Evolutionary conservation across 495 filamentous ascomycete genomes (phyloP), one percentile per base, ranked within the genome.

Genomic region (Penicillium mononematosum): DNA sequence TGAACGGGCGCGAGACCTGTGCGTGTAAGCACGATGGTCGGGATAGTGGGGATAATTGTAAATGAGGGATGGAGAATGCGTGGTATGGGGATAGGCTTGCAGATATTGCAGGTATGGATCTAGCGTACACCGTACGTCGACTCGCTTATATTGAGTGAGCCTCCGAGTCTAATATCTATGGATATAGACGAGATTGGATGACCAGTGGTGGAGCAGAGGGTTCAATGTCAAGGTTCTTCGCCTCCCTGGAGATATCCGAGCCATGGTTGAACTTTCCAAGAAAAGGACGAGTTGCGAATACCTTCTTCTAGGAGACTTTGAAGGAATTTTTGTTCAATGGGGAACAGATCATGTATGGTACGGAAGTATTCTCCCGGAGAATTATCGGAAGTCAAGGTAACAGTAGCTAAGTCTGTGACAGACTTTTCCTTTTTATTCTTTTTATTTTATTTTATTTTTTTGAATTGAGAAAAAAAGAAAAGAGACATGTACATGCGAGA

Each of bases 311-410:
- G 48, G 22, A 53, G 53, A 44, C 42, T 29, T 38, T 53, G 3
- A 34, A 32, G 19, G 10, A 2, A 29, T 39, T 17, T 39, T 43
- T 58, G 22, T 12, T 53, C 49, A 50, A 10, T 8, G 19, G n/a
- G 10, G 27, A 14, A 31, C 44, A 24, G 43, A 58, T 48, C 42
- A 48, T 50, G 48, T 16, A 39, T 50, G 50, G 39, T 17, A 19
- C 25, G 51, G 36, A 57, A 55, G 36, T 42, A 44, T 22, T 50
- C 39, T 55, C 58, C 51, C 4, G 27, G 31, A 4, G 1, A 45
- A 49, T 58, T 32, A 17, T 14, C n/a, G 41, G 36, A 52, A 22
- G 41, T 45, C 42, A 51, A 24, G 17, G 25, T 20, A 16, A 24
- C 31, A 41, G 39, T 29, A 0, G 5, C 41, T 20, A 17, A 41